phyloP scores from a whole-genome alignment of 306 rosid species.

The Quercus bicolor region DNA sequence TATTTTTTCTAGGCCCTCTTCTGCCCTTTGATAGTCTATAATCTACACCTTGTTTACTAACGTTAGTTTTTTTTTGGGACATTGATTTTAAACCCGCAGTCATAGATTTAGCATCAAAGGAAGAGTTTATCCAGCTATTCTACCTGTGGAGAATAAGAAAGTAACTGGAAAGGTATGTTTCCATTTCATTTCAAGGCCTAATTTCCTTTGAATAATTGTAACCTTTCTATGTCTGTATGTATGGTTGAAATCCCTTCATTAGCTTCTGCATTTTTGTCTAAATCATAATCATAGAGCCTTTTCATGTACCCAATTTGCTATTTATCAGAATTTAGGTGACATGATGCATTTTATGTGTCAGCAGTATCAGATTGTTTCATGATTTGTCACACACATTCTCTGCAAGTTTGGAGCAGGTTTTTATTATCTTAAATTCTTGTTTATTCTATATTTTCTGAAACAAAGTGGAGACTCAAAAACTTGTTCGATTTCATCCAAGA shows the following conservation, averaged over 20 bases:
- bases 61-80: neutral
- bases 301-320: neutral
- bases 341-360: neutral
- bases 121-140: constrained; percentile 90
- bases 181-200: neutral
- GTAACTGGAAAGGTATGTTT: constrained; percentile 61
- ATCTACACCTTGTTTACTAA: neutral
- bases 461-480: neutral
- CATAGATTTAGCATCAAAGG: constrained; percentile 76
- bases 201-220: neutral
- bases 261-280: neutral
- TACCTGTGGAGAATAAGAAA: constrained; percentile 51
- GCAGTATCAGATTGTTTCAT: neutral
- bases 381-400: too few relatives aligned
- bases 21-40: neutral
- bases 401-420: too few relatives aligned
- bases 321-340: neutral
- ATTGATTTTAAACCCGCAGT: constrained; percentile 31
- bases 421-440: too few relatives aligned
- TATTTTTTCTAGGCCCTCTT: neutral
- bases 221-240: neutral
- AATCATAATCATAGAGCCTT: neutral
- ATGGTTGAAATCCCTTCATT: neutral
- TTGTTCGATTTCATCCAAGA: neutral
- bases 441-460: neutral